Base-by-base conservation (phyloP, 208 protist species). In the Trypanosoma melophagium region DNA sequence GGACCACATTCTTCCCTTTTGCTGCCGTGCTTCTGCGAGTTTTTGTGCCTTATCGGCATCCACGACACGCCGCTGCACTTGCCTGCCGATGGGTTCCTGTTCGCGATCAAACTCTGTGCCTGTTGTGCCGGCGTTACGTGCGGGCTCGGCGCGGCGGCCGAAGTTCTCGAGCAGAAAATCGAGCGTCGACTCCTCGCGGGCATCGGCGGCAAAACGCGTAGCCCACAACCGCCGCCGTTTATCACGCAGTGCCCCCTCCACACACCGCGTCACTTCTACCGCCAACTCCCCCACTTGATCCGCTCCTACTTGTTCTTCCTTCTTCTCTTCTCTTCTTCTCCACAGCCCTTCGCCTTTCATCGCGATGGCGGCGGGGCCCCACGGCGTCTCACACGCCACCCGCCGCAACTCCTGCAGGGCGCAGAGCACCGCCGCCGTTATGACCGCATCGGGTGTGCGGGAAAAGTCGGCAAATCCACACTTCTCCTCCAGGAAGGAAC, bases 101-200 rank as follows among this genome's bases (percentile, higher is more conserved):
- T 96, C 92, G 1, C 92, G 79, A 63, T 96, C 92, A 62, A 95
- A 96, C 79, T 96, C 89, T 0, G 84, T 83, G 51, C 92, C 92
- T 40, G 82, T 91, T 7, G 80, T 86, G 65, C 85, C 86, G 4
- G 86, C 84, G 53, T 91, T 90, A 10, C 71, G 66, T 61, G 60
- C 76, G 17, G 81, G 78, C 47, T 92, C 85, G 1, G 84, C 69
- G 52, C 92, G 89, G 3, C 86, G 82, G 16, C 89, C 85, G 74
- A 96, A 94, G 83, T 96, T 95, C 64, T 96, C 87, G 3, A 96
- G 77, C 53, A 96, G 60, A 76, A 94, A 96, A 70, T 96, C 92
- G 0, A 96, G 74, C 38, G 88, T 93, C 21, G 66, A 76, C 73
- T 96, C 92, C 72, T 96, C 92, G 51, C 94, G 83, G 21, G 85